Evolutionary conservation across 2,329 filamentous ascomycete species (phyloP).

Genomic region (Clonostachys byssicola): DNA sequence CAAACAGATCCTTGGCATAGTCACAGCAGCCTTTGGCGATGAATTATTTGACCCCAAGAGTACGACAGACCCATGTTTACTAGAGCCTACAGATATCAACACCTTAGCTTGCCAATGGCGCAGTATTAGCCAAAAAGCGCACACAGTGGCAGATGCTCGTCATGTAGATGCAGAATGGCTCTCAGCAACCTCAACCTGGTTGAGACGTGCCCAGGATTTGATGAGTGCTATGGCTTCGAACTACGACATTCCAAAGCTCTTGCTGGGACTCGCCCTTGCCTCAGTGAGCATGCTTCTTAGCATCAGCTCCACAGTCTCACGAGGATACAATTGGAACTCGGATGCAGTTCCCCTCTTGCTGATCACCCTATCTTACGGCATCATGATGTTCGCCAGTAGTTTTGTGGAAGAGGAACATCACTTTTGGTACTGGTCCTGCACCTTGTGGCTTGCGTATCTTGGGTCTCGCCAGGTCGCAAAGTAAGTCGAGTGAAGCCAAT

Average conservation of each 20-base stretch:
- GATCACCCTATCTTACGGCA: conserved; percentile 60
- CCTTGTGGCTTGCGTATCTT: conserved; percentile 61
- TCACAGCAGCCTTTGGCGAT: conserved; percentile 65
- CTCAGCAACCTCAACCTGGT: conserved; percentile 52
- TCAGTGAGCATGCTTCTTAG: conserved; percentile 9
- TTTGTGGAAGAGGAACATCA: conserved; percentile 98
- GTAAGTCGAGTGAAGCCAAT: conserved; percentile 17
- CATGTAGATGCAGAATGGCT: conserved; percentile 33
- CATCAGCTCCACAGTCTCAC: conserved; percentile 4
- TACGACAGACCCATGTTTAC: conserved; percentile 28
- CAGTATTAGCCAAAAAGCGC: conserved; percentile 17
- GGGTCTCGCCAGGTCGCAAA: conserved; percentile 39
- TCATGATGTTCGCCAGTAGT: conserved; percentile 97
- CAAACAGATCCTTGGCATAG: conserved; percentile 72
- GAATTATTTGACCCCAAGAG: conserved; percentile 32
- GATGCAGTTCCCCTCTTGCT: conserved; percentile 37
- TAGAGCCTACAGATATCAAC: conserved; percentile 36
- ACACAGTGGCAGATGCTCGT: conserved; percentile 9
- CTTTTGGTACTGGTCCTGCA: conserved; percentile 92
- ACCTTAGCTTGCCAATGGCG: conserved; percentile 68
- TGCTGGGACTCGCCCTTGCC: conserved; percentile 35
- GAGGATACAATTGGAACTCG: conserved; percentile 5
- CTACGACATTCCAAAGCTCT: conserved; percentile 69
- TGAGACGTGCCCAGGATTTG: conserved; percentile 66
- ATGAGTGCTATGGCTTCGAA: conserved; percentile 92